phyloP scores from a whole-genome alignment of 139 green algal species.

The Asterochloris sp. region DNA sequence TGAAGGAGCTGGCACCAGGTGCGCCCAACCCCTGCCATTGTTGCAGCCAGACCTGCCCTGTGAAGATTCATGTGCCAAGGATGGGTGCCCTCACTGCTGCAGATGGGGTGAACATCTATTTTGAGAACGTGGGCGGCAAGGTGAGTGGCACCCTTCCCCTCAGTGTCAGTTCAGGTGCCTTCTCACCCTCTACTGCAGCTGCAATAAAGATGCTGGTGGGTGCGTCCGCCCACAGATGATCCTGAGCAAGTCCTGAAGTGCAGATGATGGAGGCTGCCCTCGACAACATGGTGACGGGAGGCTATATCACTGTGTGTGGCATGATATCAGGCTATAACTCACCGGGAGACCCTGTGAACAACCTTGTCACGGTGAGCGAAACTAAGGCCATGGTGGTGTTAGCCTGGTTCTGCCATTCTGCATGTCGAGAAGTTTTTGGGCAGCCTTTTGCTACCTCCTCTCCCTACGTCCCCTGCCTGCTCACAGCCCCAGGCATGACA shows the following conservation, averaged over 20 bases:
- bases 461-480: background rate
- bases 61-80: no score
- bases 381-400: background rate
- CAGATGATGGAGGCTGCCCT: constrained; percentile 15
- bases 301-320: constrained; percentile 7
- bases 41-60: no score
- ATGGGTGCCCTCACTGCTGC: no score
- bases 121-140: constrained; percentile 14
- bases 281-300: background rate
- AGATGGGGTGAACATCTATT: constrained; percentile 12
- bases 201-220: background rate
- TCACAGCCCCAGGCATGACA: background rate
- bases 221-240: background rate
- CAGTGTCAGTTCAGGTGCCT: background rate
- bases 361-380: background rate
- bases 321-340: constrained; percentile 13
- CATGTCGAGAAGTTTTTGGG: background rate
- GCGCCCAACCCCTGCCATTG: no score
- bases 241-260: background rate
- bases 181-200: background rate
- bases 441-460: no score
- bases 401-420: background rate
- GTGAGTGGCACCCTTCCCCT: background rate
- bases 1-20: background rate
- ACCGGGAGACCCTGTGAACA: background rate